Evolutionary conservation across 2,329 filamentous ascomycete genomes (phyloP), one percentile per base, ranked within the genome.

Genomic region (Paecilomyces variotii): DNA sequence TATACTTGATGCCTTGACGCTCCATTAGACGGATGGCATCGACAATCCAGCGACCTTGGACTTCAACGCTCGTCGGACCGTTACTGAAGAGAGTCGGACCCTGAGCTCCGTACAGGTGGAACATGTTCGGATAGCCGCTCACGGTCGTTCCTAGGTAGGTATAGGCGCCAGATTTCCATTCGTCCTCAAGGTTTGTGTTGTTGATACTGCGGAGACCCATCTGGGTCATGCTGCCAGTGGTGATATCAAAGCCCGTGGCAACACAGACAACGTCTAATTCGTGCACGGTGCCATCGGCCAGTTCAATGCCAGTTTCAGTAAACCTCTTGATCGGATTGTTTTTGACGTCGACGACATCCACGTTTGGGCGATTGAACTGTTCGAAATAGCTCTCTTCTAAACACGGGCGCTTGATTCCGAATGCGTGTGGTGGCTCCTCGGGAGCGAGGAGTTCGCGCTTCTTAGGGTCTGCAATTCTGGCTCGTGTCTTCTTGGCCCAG

Each of bases 1-100:
- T 77, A 60, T 79, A 81, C 63, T 78, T 78, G 66, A 84, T 70
- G 1, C 71, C 70, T 30, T 80, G 70, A 1, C 63, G 61, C 58
- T 76, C 68, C 64, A 84, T 79, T 65, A 82, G 78, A 35, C 73
- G 70, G 56, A 87, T 82, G 51, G 69, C 67, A 53, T 82, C 78
- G 14, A 75, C 72, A 56, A 86, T 80, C 82, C 82, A 85, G 0
- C 79, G 70, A 1, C 80, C 81, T 63, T 86, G 83, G 0, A 82
- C 63, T 63, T 84, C 80, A 14, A 80, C 76, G 9, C 72, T 76
- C 1, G 79, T 76, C 0, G 84, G 84, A 0, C 82, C 81, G 62
- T 85, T 86, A 69, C 75, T 70, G 7, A 85, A 72, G 0, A 82
- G 76, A 0, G 82, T 84, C 0, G 83, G 84, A 0, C 74, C 81